phyloP scores from a whole-genome alignment of 306 rosid genomes.

The Trichosanthes truncata region DNA sequence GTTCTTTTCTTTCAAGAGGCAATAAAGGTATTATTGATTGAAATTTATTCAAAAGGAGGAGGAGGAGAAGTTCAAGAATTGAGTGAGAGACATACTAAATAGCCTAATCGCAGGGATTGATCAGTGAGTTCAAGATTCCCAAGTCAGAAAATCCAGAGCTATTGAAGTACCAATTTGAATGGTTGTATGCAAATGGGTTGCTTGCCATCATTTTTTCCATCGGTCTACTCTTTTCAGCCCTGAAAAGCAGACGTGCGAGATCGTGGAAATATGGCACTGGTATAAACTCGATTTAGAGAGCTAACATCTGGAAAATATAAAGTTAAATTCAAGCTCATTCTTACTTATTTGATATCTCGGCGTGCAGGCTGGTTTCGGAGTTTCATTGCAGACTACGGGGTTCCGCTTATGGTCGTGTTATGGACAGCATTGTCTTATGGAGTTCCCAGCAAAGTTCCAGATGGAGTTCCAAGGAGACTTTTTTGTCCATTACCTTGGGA shows the following conservation, averaged over 20 bases:
- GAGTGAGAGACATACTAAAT: not conserved
- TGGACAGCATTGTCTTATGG: slow-evolving; percentile 69
- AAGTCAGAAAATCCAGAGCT: slow-evolving; percentile 31
- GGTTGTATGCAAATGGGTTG: slow-evolving; percentile 74
- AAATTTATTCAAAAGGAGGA: not conserved
- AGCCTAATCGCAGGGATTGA: slow-evolving; percentile 45
- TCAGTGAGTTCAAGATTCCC: slow-evolving; percentile 58
- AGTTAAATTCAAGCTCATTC: not conserved
- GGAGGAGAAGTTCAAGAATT: not conserved
- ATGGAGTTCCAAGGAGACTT: slow-evolving; percentile 81
- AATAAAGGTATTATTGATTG: slow-evolving; percentile 38
- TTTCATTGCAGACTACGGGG: slow-evolving; percentile 71
- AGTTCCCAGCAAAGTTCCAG: slow-evolving; percentile 43
- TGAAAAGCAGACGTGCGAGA: slow-evolving; percentile 71
- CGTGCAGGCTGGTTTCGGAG: slow-evolving; percentile 53
- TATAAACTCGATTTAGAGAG: not conserved
- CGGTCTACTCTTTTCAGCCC: slow-evolving; percentile 51
- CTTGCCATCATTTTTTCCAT: slow-evolving; percentile 54
- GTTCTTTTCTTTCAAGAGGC: slow-evolving; percentile 85
- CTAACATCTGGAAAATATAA: not conserved
- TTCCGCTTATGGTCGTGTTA: slow-evolving; percentile 61
- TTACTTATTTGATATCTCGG: not conserved
- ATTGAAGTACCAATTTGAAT: slow-evolving; percentile 36
- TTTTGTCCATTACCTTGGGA: slow-evolving; percentile 69
- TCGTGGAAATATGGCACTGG: slow-evolving; percentile 79